phyloP scores from a whole-genome alignment of 2,329 filamentous ascomycete species.

The Phaeosphaeriaceae sp. region DNA sequence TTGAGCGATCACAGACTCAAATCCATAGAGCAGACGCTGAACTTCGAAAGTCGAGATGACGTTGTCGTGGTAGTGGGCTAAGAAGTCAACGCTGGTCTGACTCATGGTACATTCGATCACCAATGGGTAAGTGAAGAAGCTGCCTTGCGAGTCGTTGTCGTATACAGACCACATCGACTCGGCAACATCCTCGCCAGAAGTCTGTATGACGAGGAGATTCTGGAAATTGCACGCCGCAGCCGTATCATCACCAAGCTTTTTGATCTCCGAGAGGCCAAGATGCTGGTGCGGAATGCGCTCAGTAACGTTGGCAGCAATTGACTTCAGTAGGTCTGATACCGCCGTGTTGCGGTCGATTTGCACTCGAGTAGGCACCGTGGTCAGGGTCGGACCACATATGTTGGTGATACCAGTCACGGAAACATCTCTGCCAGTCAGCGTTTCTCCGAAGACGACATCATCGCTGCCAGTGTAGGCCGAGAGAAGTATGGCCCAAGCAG shows the following conservation, averaged over 20 bases:
- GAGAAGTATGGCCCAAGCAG: constrained; percentile 36
- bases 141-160: constrained; percentile 34
- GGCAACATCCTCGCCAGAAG: constrained; percentile 28
- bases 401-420: constrained; percentile 41
- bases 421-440: constrained; percentile 45
- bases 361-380: constrained; percentile 49
- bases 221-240: constrained; percentile 64
- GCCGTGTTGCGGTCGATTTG: constrained; percentile 31
- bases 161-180: constrained; percentile 38
- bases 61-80: constrained; percentile 36
- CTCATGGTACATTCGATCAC: constrained; percentile 41
- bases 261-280: constrained; percentile 47
- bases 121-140: constrained; percentile 45
- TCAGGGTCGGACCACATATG: constrained; percentile 47
- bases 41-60: constrained; percentile 36
- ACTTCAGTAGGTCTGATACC: constrained; percentile 31
- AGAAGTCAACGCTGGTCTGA: constrained; percentile 24
- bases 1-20: constrained; percentile 37
- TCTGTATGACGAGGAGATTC: constrained; percentile 63
- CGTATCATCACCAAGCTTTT: constrained; percentile 57
- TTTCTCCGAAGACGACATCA: constrained; percentile 36
- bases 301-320: constrained; percentile 25
- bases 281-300: constrained; percentile 48
- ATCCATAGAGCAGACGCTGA: constrained; percentile 38
- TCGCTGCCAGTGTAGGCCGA: constrained; percentile 23